Conservation (phyloP, 306 rosid genomes). For the Inga oerstediana region DNA sequence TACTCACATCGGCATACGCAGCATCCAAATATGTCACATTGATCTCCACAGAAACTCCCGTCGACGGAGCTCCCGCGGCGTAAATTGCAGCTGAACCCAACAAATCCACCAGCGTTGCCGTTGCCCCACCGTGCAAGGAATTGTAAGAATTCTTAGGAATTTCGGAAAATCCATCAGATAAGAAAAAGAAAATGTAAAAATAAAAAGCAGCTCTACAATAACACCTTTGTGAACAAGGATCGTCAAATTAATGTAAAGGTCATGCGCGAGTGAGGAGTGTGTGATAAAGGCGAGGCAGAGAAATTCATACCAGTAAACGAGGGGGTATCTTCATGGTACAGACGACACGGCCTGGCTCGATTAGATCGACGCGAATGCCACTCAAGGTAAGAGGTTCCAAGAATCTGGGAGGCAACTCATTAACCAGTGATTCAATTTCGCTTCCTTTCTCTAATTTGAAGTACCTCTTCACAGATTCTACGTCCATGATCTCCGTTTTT, state of each 20-base stretch:
- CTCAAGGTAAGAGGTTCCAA: constrained; percentile 56
- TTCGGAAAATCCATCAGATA: neutral
- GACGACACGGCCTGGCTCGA: constrained; percentile 66
- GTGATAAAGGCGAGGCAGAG: neutral
- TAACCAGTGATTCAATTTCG: constrained; percentile 42
- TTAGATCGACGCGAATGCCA: constrained; percentile 52
- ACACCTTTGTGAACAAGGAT: neutral
- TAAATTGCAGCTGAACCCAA: constrained; percentile 79
- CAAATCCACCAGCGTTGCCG: constrained; percentile 81
- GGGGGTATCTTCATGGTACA: constrained; percentile 69
- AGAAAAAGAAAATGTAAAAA: neutral
- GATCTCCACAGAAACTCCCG: constrained; percentile 87
- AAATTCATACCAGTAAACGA: constrained; percentile 55
- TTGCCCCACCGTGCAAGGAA: constrained; percentile 85
- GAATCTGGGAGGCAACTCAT: constrained; percentile 57
- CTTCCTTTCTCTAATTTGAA: constrained; percentile 49
- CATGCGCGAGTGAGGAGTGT: neutral
- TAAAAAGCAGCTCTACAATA: neutral
- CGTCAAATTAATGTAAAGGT: neutral
- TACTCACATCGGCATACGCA: constrained; percentile 70
- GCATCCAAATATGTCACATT: constrained; percentile 80
- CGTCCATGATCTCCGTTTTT: neutral
- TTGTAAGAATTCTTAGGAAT: constrained; percentile 56
- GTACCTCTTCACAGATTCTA: constrained; percentile 52
- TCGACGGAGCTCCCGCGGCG: constrained; percentile 46